Evolutionary conservation across 108 stramenopile species (phyloP), one percentile per base, ranked within the genome.

Genomic region (Pseudonitzschia delicatissima): DNA sequence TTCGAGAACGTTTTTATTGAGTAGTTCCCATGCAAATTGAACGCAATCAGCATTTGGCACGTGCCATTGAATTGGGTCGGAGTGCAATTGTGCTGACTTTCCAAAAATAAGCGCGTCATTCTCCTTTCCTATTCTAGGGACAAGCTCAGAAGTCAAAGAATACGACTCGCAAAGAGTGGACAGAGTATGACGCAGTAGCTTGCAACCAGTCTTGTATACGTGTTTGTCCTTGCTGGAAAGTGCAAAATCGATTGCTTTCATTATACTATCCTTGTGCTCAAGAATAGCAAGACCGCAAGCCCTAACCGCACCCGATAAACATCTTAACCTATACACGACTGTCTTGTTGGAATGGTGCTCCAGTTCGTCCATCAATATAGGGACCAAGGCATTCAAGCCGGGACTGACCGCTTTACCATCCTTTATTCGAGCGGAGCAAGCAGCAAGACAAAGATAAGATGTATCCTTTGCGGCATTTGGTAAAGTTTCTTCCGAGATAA

Each of bases 121-220:
- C 18, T 57, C n/a, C 27, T 67, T 53, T 5, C 53, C 69, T 35
- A 35, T 23, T 59, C 78, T 63, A 23, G 83, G 78, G 11, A 66
- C 47, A 27, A 29, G 58, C 12, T 77, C 73, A 23, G 55, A 37
- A 8, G 80, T 45, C 40, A 89, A 65, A n/a, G 82, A 75, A 40
- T 90, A 90, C 13, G 83, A 82, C 63, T 92, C 91, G 50, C 82
- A 84, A 27, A 89, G 86, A 45, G 92, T 90, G 27, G 87, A 70
- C 37, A 96, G 57, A 2, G 83, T 78, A 67, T 92, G 91, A 17
- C 94, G 78, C 27, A 96, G 72, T 17, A 96, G 82, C 63, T 96
- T 96, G 62, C 89, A 91, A 9, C 90, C 94, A 9, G 84, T 88
- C 66, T 96, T 96, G 73, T 83, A 81, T 3, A 81, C 72, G 59